These are phyloP conservation scores for Fraxinus platypoda DNA, from an alignment of 305 asterid genomes.

Conservation along the genomic window DNA sequence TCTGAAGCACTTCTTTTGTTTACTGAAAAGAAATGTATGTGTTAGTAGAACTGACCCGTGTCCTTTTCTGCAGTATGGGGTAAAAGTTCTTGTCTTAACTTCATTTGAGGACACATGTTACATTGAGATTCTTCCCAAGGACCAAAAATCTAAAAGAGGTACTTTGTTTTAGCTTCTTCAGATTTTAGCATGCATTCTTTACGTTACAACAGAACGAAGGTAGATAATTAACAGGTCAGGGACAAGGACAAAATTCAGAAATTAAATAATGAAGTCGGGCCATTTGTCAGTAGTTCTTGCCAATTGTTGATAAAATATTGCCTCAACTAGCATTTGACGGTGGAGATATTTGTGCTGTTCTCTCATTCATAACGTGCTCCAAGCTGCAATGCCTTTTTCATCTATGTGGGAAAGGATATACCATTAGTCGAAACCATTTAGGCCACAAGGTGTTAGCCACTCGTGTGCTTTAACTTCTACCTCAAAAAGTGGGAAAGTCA, in stretches of 20 bases:
- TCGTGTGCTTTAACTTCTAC: neutral
- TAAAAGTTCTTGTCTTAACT: slow-evolving; percentile 59
- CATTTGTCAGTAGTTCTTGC: neutral
- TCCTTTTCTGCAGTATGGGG: slow-evolving; percentile 55
- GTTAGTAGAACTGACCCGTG: slow-evolving; percentile 17
- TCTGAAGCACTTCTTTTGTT: slow-evolving; percentile 9
- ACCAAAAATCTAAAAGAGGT: slow-evolving; percentile 68
- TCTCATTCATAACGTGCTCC: slow-evolving; percentile 3
- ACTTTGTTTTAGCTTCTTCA: neutral
- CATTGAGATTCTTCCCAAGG: slow-evolving; percentile 73
- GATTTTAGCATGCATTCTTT: neutral
- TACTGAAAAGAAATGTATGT: neutral
- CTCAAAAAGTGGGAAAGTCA: neutral
- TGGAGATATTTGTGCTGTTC: neutral
- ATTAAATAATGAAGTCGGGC: neutral
- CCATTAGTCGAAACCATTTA: neutral
- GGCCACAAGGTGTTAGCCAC: neutral
- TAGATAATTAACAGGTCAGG: neutral
- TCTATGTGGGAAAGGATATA: neutral
- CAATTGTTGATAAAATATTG: neutral
- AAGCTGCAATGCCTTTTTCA: neutral
- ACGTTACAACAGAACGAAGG: neutral
- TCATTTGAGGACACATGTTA: slow-evolving; percentile 77
- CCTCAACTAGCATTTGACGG: neutral
- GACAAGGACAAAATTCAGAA: neutral